phyloP scores from a whole-genome alignment of 1,284 basidiomycete genomes.

The Cystobasidiaceae sp. region DNA sequence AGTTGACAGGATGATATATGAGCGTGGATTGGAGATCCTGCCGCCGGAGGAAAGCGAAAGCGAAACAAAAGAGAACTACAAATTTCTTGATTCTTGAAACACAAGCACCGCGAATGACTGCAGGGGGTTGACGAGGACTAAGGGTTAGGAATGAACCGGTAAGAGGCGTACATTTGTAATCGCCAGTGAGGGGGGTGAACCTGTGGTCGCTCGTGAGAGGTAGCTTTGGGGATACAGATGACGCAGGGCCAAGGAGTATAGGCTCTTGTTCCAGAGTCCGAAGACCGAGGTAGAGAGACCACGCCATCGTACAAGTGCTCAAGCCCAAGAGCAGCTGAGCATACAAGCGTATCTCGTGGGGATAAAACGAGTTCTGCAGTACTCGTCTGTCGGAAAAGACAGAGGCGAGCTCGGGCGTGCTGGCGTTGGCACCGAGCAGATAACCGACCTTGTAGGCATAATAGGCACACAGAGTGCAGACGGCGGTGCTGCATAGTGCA shows the following conservation, averaged over 20 bases:
- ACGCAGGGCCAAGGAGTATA: background rate
- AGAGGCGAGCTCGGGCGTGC: slow-evolving; percentile 16
- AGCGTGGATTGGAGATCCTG: slow-evolving; percentile 8
- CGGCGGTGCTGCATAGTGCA: background rate
- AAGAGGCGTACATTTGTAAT: background rate
- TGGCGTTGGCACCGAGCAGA: background rate
- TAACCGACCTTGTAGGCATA: slow-evolving; percentile 5
- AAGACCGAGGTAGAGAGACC: background rate
- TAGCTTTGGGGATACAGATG: slow-evolving; percentile 18
- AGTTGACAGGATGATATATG: slow-evolving; percentile 22
- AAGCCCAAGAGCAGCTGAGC: background rate
- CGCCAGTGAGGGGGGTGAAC: background rate
- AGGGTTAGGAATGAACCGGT: background rate
- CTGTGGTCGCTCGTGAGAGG: background rate
- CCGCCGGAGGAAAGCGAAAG: slow-evolving; percentile 2
- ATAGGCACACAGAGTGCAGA: background rate
- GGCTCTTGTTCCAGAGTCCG: background rate
- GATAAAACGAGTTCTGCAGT: background rate
- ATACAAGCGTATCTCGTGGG: slow-evolving; percentile 7
- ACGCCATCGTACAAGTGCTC: background rate
- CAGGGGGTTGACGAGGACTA: background rate
- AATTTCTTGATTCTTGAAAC: background rate
- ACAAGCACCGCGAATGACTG: background rate
- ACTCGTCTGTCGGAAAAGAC: slow-evolving; percentile 16
- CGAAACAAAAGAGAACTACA: slow-evolving; percentile 8